phyloP scores from a whole-genome alignment of 2,329 filamentous ascomycete genomes.

The Clarireedia paspali region DNA sequence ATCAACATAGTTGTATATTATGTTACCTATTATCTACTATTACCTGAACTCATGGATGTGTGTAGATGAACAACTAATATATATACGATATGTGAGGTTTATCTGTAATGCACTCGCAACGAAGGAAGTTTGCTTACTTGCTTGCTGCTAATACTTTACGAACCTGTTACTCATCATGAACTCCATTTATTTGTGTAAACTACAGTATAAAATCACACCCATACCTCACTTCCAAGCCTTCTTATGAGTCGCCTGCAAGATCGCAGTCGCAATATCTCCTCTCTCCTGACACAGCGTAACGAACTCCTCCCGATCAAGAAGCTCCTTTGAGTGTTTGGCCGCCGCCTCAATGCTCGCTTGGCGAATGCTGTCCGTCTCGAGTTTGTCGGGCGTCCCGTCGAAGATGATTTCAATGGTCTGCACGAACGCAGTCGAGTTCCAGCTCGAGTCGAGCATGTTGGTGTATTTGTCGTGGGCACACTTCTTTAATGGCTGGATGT shows the following conservation, averaged over 20 bases:
- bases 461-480: slow-evolving; percentile 9
- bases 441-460: not conserved
- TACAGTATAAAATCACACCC: not conserved
- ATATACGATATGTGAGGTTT: no score
- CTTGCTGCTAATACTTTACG: no score
- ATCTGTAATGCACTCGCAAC: no score
- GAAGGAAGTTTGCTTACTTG: no score
- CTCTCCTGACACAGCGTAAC: slow-evolving; percentile 7
- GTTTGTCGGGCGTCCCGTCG: slow-evolving; percentile 8
- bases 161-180: no score
- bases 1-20: no score
- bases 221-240: not conserved
- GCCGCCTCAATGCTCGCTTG: not conserved
- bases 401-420: slow-evolving; percentile 12
- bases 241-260: not conserved
- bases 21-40: no score
- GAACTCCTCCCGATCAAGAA: slow-evolving; percentile 9
- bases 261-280: slow-evolving; percentile 8
- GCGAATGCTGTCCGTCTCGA: not conserved
- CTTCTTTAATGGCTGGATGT: slow-evolving; percentile 11
- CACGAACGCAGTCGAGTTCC: slow-evolving; percentile 8
- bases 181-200: no score
- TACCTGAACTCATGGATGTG: no score
- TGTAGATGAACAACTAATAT: no score
- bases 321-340: not conserved